Evolutionary conservation across 208 protist genomes (phyloP), one percentile per base, ranked within the genome.

Genomic region (Sergeia podlipaevii): DNA sequence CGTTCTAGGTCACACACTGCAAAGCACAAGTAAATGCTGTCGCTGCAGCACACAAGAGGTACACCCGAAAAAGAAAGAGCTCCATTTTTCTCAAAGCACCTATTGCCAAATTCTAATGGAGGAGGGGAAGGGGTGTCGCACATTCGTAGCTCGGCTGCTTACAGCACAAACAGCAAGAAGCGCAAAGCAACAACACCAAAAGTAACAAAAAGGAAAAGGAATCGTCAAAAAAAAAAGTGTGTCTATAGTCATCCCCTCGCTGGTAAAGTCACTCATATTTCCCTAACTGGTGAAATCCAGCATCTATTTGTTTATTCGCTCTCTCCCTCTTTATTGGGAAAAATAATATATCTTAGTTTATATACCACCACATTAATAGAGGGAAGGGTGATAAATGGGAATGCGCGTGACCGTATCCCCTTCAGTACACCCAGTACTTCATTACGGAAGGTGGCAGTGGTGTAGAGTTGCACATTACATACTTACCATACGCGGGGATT

Each of bases 401-500:
- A 5, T 20, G 15, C 7, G 39, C 39, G 15, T 17, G 11, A 38
- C 33, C 33, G 11, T 36, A 2, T 20, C 1, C 27, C 26, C 0
- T 52, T 60, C 89, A 95, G 39, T 79, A 80, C 4, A 75, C 82
- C 88, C 88, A 95, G 44, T 95, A 70, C 65, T 81, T 68, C 84
- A 92, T 95, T 29, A 92, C 79, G 3, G 70, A 66, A 3, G 69
- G 58, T 18, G 59, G 67, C 38, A 83, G 68, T 0, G 85, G 74
- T 26, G 60, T 46, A 0, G 73, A 88, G 68, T 89, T 79, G 21
- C 74, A 39, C 17, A 69, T 52, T 15, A 79, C 74, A 63, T 91
- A 96, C 13, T 54, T 48, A 1, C 89, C 89, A 33, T 77, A 69
- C 15, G 89, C 77, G 23, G 89, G 89, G 30, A 90, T 67, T 62